Conservation (phyloP, 2,329 filamentous ascomycete genomes). For the Arthrobotrys conoides region DNA sequence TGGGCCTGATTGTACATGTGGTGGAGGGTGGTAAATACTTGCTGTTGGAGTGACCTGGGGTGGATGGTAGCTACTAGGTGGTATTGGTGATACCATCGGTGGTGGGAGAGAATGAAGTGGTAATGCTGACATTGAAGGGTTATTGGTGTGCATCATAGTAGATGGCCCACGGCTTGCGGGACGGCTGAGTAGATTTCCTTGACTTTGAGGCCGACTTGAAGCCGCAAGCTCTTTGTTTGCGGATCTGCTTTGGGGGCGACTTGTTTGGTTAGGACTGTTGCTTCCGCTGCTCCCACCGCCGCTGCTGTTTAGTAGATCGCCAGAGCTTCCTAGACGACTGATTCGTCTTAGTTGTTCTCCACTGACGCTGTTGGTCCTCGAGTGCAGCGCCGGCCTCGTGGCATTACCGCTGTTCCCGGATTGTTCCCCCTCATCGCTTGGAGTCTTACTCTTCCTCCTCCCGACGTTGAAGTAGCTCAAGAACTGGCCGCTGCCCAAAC, state of each 20-base stretch:
- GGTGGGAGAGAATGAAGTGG: constrained; percentile 45
- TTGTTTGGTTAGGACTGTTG: constrained; percentile 9
- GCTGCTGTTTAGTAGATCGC: constrained; percentile 19
- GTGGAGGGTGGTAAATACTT: constrained; percentile 29
- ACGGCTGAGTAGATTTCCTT: constrained; percentile 29
- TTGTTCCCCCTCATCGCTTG: not conserved
- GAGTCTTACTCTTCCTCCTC: constrained; percentile 19
- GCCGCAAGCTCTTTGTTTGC: constrained; percentile 30
- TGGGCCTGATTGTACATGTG: constrained; percentile 39
- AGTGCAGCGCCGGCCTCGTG: constrained; percentile 7
- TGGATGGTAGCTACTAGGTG: constrained; percentile 30
- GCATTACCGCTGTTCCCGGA: no score
- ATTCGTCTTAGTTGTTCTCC: constrained; percentile 4
- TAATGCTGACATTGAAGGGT: constrained; percentile 17
- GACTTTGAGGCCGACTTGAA: constrained; percentile 19
- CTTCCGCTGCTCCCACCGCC: constrained; percentile 9
- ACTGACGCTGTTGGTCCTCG: constrained; percentile 28
- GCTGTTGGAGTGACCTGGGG: constrained; percentile 18
- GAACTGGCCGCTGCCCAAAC: not conserved
- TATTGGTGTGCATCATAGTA: constrained; percentile 1
- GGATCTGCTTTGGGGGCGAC: constrained; percentile 13
- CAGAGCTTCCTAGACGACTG: constrained; percentile 10
- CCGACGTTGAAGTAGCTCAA: constrained; percentile 13
- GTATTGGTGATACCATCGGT: constrained; percentile 15
- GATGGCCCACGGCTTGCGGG: constrained; percentile 27